A percentile compares a stretch with the other conserved stretches of the same genome.
phyloP scores from a whole-genome alignment of 1,284 basidiomycete species.

The Heterobasidion parviporum region DNA sequence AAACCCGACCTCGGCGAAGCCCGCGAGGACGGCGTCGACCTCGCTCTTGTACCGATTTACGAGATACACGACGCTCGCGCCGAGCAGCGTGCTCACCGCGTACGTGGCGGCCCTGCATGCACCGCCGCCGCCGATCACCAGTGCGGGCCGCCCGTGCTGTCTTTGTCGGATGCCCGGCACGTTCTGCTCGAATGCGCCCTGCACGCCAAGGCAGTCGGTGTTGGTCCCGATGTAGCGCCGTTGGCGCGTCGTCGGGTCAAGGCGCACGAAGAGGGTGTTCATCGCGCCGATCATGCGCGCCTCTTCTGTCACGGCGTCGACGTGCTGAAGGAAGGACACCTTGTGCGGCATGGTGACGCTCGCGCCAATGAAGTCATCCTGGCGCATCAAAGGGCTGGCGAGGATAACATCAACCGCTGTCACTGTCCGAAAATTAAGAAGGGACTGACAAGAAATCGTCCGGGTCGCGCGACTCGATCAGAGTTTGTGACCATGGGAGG shows the following conservation, averaged over 20 bases:
- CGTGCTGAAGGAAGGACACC: not conserved
- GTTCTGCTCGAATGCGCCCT: not conserved
- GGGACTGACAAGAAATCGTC: not conserved
- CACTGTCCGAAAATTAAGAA: not conserved
- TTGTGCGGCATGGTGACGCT: constrained; percentile 1
- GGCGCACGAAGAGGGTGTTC: not conserved
- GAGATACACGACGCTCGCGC: not conserved
- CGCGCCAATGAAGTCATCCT: not conserved
- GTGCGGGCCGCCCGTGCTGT: not conserved
- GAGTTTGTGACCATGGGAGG: not conserved
- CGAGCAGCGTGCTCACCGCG: not conserved
- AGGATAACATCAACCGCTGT: too few species aligned
- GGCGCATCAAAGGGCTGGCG: not conserved
- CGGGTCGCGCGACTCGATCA: not conserved
- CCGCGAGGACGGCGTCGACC: not conserved
- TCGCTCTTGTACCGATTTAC: not conserved
- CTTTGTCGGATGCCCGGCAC: not conserved
- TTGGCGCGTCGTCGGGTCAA: not conserved
- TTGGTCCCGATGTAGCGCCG: not conserved
- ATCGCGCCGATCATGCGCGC: not conserved
- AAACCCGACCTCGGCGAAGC: not conserved
- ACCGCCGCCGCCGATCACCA: not conserved
- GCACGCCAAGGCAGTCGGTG: not conserved
- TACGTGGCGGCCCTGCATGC: not conserved
- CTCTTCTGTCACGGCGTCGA: not conserved